Evolutionary conservation across 2,329 filamentous ascomycete species (phyloP).

Genomic region (Ophiognomonia clavigignenti-juglandacearum): DNA sequence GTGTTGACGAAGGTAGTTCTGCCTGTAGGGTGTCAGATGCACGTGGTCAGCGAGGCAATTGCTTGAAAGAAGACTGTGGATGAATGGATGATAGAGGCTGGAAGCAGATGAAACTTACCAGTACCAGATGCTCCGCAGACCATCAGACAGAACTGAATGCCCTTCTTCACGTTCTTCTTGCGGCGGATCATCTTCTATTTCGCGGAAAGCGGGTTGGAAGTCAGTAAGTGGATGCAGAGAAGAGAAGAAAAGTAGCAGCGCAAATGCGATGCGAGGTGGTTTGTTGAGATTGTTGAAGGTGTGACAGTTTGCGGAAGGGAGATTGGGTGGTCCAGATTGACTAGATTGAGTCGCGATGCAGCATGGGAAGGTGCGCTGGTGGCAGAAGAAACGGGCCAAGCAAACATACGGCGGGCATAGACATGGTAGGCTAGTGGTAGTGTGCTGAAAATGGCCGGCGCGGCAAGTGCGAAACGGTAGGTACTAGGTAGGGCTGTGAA

Average conservation of each 20-base stretch:
- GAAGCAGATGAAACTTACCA: conserved; percentile 54
- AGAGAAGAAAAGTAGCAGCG: conserved; percentile 10
- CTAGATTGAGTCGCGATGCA: background rate
- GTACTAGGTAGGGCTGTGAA: no score
- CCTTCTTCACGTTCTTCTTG: conserved; percentile 99
- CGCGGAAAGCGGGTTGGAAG: conserved; percentile 1
- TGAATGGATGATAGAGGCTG: conserved; percentile 9
- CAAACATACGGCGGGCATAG: conserved; percentile 20
- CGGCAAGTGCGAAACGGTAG: no score
- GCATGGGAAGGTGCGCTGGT: background rate
- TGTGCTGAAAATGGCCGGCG: background rate
- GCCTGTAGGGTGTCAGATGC: conserved; percentile 47
- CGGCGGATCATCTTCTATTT: conserved; percentile 88
- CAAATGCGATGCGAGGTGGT: conserved; percentile 3
- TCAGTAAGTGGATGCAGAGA: conserved; percentile 24
- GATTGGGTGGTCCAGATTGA: background rate
- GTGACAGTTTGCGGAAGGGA: background rate
- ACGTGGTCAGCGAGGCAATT: no score
- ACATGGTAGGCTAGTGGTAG: conserved; percentile 20
- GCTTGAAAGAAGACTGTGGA: conserved; percentile 7
- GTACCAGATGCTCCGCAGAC: conserved; percentile 98
- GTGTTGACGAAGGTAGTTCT: conserved; percentile 99
- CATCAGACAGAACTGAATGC: conserved; percentile 99
- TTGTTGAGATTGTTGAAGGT: background rate
- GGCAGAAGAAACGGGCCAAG: conserved; percentile 7